Percentiles rank a stretch among this genome's conserved stretches.
Evolutionary conservation across 1,284 basidiomycete species (phyloP).

Genomic region (Fomitopsis pinicola): DNA sequence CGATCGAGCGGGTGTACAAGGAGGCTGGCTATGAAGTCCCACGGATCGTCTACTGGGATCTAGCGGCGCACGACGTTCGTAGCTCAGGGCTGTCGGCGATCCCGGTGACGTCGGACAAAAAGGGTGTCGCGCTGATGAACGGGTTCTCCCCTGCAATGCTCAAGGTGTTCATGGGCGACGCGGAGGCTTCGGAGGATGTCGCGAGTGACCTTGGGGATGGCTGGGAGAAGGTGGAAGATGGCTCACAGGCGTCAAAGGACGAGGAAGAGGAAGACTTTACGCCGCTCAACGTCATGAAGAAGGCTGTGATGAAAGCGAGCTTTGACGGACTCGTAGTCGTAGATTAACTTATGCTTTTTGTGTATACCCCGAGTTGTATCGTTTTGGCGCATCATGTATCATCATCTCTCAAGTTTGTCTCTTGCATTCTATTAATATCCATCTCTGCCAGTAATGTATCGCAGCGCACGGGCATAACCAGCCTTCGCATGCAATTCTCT

Average conservation of each 20-base stretch:
- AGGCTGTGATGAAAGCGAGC: background rate
- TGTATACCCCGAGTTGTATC: too few relatives aligned
- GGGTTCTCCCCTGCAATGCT: constrained; percentile 66
- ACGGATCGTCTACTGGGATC: constrained; percentile 62
- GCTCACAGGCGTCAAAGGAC: background rate
- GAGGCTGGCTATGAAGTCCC: constrained; percentile 65
- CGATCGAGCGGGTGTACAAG: constrained; percentile 46
- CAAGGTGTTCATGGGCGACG: constrained; percentile 66
- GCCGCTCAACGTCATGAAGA: background rate
- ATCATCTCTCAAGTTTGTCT: background rate
- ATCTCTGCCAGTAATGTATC: too few relatives aligned
- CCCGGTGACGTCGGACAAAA: constrained; percentile 45
- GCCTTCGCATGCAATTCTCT: too few relatives aligned
- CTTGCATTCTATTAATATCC: too few relatives aligned
- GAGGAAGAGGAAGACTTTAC: background rate
- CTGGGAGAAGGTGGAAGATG: constrained; percentile 28
- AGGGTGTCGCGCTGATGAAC: constrained; percentile 63
- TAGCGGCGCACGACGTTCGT: constrained; percentile 22
- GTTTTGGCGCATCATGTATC: background rate
- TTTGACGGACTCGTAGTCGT: background rate
- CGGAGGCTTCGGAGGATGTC: constrained; percentile 25
- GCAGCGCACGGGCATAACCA: too few relatives aligned
- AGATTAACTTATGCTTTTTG: background rate
- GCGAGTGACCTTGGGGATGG: constrained; percentile 22
- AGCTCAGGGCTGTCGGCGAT: constrained; percentile 23